Base-by-base conservation (phyloP, 441 rosid species). In the Jatropha podagrica region DNA sequence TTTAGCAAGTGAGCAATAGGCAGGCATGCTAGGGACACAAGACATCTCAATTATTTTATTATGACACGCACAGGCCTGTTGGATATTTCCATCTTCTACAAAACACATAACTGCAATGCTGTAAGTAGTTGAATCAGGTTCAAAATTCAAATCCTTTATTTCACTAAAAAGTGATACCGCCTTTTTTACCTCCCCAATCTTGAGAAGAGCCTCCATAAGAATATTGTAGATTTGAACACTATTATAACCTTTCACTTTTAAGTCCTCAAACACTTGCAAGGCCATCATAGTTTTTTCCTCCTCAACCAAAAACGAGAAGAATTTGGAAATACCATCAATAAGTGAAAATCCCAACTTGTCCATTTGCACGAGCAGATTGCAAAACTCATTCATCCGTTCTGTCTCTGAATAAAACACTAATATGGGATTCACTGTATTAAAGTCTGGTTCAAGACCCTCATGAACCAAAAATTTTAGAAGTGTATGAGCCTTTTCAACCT, bases 31-130 rank as follows among this genome's bases (percentile, higher is more conserved):
- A 63, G 93, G 98, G 78, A 92, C 79, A 72, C 84, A 76, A 7
- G 86, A 85, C 94, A 90, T 85, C 81, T 88, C 92, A 51, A 88
- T 83, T 79, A 93, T 88, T 83, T 85, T 92, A 66, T 92, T 89
- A 81, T 95, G 96, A 80, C 85, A 85, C 10, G 17, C 69, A 75
- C 95, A 75, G 37, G 80, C 80, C 61, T 77, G 69, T 49, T 11
- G 73, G 60, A 77, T 72, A 26, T 72, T 60, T 49, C 60, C 76
- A 58, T 72, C 73, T 73, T 77, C 80, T 23, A 66, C 80, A 48
- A 65, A 72, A 26, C 68, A 72, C 58, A 59, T 37, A 66, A 91
- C 79, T 8, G 90, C 93, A 41, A 77, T 80, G 83, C 95, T 87
- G 73, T 82, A 88, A 15, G 91, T 86, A 42, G 74, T 78, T 15